Conservation (phyloP, 139 green algal species). For the Yamagishiella unicocca region DNA sequence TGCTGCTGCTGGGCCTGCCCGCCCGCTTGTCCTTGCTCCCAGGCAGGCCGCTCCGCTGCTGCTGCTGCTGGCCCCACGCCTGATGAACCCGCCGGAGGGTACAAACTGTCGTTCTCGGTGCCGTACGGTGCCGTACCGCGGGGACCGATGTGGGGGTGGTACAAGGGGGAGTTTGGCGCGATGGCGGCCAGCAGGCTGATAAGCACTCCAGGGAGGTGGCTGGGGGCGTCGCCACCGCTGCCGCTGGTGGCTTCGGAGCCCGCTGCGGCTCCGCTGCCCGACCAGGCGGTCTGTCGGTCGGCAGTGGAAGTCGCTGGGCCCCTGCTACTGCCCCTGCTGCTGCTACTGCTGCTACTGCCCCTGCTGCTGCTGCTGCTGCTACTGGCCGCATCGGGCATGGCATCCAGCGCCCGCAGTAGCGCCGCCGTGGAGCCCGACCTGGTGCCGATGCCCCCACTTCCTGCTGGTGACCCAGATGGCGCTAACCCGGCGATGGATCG, state of each 20-base stretch:
- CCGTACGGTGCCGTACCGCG: neutral
- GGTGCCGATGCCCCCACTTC: neutral
- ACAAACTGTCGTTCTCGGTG: neutral
- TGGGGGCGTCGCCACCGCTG: neutral
- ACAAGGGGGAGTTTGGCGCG: too few species aligned
- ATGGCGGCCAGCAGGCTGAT: neutral
- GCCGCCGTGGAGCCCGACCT: neutral
- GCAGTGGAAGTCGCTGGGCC: too few species aligned
- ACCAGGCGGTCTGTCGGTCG: too few species aligned
- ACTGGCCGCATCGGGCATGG: neutral
- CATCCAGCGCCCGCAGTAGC: constrained; percentile 1
- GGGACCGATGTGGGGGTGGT: neutral
- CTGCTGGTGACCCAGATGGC: neutral
- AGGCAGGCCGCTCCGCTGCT: neutral
- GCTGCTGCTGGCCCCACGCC: neutral
- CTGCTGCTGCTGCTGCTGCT: neutral
- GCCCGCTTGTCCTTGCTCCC: too few species aligned
- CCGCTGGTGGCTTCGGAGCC: too few species aligned
- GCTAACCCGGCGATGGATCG: neutral
- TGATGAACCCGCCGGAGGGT: neutral
- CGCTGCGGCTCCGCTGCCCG: neutral
- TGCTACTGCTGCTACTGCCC: neutral
- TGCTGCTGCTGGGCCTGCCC: neutral
- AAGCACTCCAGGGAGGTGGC: neutral
- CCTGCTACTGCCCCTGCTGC: too few species aligned